Evolutionary conservation across 169 alveolate species (phyloP).

Genomic region (Plasmodium chabaudi): DNA sequence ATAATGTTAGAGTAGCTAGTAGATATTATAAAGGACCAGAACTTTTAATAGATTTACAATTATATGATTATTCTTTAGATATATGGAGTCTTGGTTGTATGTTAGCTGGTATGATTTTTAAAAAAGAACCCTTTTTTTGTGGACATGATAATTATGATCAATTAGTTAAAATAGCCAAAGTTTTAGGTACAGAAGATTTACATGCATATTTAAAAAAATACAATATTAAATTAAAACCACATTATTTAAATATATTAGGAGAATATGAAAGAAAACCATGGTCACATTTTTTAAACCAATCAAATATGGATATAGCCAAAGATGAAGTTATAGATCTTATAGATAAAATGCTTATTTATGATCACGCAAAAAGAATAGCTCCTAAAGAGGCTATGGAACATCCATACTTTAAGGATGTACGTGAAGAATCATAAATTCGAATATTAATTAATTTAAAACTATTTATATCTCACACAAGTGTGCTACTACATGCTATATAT

Average conservation of each 20-base stretch:
- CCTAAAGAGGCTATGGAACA: conserved; percentile 99
- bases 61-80: conserved; percentile 98
- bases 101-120: conserved; percentile 95
- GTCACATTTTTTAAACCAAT: conserved; percentile 93
- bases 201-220: conserved; percentile 92
- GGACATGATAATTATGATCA: conserved; percentile 97
- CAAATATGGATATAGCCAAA: conserved; percentile 91
- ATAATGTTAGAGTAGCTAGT: conserved; percentile 98
- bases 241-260: conserved; percentile 91
- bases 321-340: conserved; percentile 96
- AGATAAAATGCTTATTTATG: conserved; percentile 96
- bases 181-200: conserved; percentile 95
- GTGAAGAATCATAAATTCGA: conserved; percentile 38
- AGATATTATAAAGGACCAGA: conserved; percentile 99
- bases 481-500: neutral
- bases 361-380: conserved; percentile 96
- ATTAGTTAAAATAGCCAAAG: conserved; percentile 97
- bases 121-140: conserved; percentile 89
- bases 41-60: conserved; percentile 94
- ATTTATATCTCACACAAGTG: neutral
- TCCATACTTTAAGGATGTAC: conserved; percentile 94
- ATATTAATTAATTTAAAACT: no score
- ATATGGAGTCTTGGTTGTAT: conserved; percentile 99
- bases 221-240: conserved; percentile 90
- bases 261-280: conserved; percentile 93